Percentiles rank a stretch among this genome's conserved stretches.
phyloP scores from a whole-genome alignment of 768 basidiomycete species.

The Suillus subalutaceus region DNA sequence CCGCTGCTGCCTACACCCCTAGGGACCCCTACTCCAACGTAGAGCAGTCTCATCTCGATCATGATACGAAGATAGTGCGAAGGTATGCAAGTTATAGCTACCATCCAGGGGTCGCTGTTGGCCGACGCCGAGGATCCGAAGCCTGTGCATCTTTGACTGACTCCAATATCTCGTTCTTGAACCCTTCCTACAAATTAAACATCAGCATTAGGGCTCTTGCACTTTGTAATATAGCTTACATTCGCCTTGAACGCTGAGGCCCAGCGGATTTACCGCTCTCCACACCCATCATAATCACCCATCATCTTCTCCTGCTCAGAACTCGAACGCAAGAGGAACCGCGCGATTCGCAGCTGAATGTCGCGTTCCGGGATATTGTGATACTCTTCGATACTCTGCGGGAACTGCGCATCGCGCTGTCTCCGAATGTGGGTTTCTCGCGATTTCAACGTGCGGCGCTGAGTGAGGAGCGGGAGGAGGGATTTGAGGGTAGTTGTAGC shows the following conservation, averaged over 20 bases:
- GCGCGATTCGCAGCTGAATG: conserved; percentile 51
- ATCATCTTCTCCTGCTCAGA: conserved; percentile 49
- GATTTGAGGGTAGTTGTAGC: conserved; percentile 35
- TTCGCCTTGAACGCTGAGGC: conserved; percentile 41
- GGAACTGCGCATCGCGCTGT: conserved; percentile 38
- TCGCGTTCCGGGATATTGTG: conserved; percentile 39
- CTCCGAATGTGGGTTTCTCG: conserved; percentile 27
- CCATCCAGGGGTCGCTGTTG: not conserved
- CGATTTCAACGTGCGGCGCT: conserved; percentile 15
- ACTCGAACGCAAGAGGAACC: conserved; percentile 39
- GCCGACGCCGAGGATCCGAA: conserved; percentile 25
- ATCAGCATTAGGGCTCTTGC: not conserved
- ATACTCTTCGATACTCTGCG: conserved; percentile 32
- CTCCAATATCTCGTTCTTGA: conserved; percentile 25
- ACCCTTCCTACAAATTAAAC: conserved; percentile 18
- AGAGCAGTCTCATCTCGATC: not conserved
- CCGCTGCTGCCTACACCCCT: too few relatives aligned
- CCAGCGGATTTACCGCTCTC: conserved; percentile 49
- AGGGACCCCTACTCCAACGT: too few relatives aligned
- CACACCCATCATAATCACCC: conserved; percentile 54
- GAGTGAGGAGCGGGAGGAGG: conserved; percentile 20
- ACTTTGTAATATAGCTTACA: conserved; percentile 34
- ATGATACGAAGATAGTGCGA: not conserved
- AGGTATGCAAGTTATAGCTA: not conserved
- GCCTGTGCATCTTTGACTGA: conserved; percentile 22